phyloP scores from a whole-genome alignment of 148 eudicot species.

The Nyssa sinensis region DNA sequence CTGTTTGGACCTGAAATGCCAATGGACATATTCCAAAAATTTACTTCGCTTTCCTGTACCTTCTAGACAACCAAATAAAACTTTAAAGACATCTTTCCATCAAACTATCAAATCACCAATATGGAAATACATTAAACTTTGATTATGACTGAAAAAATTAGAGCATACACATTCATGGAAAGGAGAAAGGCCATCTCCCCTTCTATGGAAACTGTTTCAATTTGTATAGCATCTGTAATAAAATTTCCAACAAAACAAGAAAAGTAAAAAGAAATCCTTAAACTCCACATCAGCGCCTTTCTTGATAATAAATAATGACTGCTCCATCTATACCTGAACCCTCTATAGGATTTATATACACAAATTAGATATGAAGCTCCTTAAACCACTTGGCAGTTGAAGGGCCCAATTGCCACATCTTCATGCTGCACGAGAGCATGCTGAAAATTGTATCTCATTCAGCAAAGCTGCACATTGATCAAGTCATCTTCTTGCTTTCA shows the following conservation, averaged over 20 bases:
- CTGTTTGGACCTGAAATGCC: neutral
- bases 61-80: neutral
- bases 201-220: neutral
- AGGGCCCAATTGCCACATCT: neutral
- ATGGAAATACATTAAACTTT: neutral
- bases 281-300: constrained; percentile 8
- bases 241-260: neutral
- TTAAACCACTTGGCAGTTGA: constrained; percentile 19
- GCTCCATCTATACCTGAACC: constrained; percentile 16
- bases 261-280: neutral
- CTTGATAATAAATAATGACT: constrained; percentile 1
- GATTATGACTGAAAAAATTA: neutral
- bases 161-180: constrained; percentile 4
- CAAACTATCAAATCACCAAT: neutral
- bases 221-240: neutral
- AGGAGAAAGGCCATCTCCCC: neutral
- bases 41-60: neutral
- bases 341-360: constrained; percentile 23
- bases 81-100: neutral
- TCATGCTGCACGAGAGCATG: neutral
- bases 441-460: neutral
- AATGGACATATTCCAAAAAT: neutral
- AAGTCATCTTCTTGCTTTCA: constrained; percentile 48
- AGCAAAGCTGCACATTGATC: too few species aligned
- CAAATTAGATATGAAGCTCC: constrained; percentile 10